Percentiles rank a stretch among this genome's conserved stretches.
phyloP scores from a whole-genome alignment of 208 protist genomes.

The Zelonia costaricensis region DNA sequence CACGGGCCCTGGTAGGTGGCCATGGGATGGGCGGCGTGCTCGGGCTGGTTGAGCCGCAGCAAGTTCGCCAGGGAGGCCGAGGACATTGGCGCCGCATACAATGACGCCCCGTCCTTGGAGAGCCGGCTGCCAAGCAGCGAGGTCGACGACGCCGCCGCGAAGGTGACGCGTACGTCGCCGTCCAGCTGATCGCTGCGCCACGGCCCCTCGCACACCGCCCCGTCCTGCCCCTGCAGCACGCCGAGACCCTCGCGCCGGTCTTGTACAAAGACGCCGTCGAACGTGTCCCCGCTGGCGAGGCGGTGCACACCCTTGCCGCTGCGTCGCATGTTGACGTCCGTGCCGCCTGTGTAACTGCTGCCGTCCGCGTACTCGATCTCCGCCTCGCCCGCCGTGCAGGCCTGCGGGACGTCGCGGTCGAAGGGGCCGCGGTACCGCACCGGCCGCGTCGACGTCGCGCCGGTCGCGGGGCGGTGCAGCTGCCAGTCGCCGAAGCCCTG shows the following conservation, averaged over 20 bases:
- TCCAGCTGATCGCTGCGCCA: slow-evolving; percentile 58
- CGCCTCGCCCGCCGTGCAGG: slow-evolving; percentile 18
- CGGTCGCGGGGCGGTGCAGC: slow-evolving; percentile 18
- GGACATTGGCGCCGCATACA: too few species aligned
- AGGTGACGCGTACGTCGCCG: slow-evolving; percentile 34
- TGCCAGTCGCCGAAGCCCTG: slow-evolving; percentile 65
- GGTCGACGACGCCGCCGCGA: background rate
- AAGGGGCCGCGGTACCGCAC: slow-evolving; percentile 65
- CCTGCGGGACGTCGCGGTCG: slow-evolving; percentile 39
- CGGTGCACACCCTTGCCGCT: slow-evolving; percentile 61
- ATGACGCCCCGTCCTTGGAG: background rate
- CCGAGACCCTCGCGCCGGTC: slow-evolving; percentile 59
- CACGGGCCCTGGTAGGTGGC: slow-evolving; percentile 64
- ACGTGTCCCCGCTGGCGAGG: slow-evolving; percentile 54
- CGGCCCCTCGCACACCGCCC: slow-evolving; percentile 47
- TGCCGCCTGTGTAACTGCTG: slow-evolving; percentile 54
- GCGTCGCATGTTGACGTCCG: slow-evolving; percentile 44
- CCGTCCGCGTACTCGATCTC: slow-evolving; percentile 72
- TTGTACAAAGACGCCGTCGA: slow-evolving; percentile 52
- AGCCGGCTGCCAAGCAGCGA: background rate
- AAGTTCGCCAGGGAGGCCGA: background rate
- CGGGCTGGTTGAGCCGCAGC: slow-evolving; percentile 9
- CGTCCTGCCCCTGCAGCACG: slow-evolving; percentile 40
- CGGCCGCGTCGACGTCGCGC: slow-evolving; percentile 4
- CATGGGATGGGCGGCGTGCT: slow-evolving; percentile 13